Percentiles rank a stretch among this genome's conserved stretches.
phyloP scores from a whole-genome alignment of 306 rosid species.

The Ziziphus jujuba region DNA sequence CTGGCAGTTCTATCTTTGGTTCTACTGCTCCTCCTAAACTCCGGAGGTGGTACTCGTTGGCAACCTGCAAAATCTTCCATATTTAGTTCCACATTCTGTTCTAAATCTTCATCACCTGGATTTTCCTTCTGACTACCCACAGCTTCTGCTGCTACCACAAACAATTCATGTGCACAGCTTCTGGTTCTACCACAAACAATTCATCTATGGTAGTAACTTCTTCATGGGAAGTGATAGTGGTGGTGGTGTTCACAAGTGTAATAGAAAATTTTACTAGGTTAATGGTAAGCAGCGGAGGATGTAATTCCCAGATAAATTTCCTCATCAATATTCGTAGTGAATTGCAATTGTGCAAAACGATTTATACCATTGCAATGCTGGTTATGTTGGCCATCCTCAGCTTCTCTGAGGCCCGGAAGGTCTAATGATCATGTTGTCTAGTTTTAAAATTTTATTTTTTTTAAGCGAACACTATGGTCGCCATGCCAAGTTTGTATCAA shows the following conservation, averaged over 20 bases:
- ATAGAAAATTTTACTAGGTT: conserved; percentile 48
- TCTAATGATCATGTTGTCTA: conserved; percentile 5
- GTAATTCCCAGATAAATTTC: conserved; percentile 34
- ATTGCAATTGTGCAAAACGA: conserved; percentile 18
- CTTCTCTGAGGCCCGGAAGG: conserved; percentile 17
- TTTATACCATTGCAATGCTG: conserved; percentile 18
- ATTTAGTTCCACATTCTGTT: conserved; percentile 41
- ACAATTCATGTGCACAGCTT: conserved; percentile 36
- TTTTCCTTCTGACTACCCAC: conserved; percentile 26
- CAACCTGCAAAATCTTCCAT: conserved; percentile 46
- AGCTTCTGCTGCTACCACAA: conserved; percentile 33
- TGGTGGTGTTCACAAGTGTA: conserved; percentile 64
- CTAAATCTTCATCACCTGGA: conserved; percentile 34
- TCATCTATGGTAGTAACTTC: conserved; percentile 75
- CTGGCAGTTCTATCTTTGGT: conserved; percentile 57
- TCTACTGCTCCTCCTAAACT: conserved; percentile 46
- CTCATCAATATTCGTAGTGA: conserved; percentile 1
- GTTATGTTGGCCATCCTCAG: conserved; percentile 17
- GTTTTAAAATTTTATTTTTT: background rate
- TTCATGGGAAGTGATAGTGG: conserved; percentile 77
- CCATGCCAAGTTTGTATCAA: conserved; percentile 53
- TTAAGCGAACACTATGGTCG: conserved; percentile 20
- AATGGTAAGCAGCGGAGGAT: conserved; percentile 60
- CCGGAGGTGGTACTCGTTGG: conserved; percentile 53
- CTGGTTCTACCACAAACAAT: conserved; percentile 34